A percentile compares a stretch with the other conserved stretches of the same genome.
These are phyloP conservation scores for Emydomyces testavorans DNA, from an alignment of 2,329 filamentous ascomycete species.

Conservation along the genomic window DNA sequence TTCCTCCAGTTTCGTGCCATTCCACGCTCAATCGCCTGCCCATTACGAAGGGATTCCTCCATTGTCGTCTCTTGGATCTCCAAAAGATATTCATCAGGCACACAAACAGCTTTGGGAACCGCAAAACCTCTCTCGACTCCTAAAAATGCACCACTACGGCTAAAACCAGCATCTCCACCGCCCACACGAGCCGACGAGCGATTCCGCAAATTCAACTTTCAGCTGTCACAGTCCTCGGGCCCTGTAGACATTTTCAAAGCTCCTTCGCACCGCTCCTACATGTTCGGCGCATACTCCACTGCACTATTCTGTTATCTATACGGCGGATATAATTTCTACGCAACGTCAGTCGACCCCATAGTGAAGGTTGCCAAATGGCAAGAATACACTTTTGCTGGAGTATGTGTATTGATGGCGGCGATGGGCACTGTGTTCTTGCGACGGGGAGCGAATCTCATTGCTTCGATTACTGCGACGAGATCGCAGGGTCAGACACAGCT, in stretches of 20 bases:
- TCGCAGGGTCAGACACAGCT: conserved; percentile 25
- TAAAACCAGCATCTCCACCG: conserved; percentile 6
- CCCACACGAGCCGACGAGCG: background rate
- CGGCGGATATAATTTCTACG: conserved; percentile 42
- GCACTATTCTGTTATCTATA: conserved; percentile 45
- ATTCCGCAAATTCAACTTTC: conserved; percentile 14
- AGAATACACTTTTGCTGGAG: conserved; percentile 44
- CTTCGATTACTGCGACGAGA: conserved; percentile 43
- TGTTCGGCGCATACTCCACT: conserved; percentile 48
- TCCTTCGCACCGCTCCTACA: conserved; percentile 52
- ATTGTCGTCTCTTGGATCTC: background rate
- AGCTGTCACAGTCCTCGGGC: conserved; percentile 45
- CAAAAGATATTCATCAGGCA: background rate
- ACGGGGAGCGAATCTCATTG: conserved; percentile 48
- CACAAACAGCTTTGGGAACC: background rate
- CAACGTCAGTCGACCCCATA: conserved; percentile 41
- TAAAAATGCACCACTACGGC: conserved; percentile 1
- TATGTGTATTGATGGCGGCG: conserved; percentile 49
- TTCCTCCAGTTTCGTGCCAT: background rate
- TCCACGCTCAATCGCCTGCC: background rate
- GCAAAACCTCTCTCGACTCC: conserved; percentile 5
- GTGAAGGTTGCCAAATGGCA: conserved; percentile 47
- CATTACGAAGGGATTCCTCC: background rate
- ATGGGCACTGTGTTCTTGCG: conserved; percentile 51
- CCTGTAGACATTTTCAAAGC: conserved; percentile 54